Percentiles rank a stretch among this genome's conserved stretches.
These are phyloP conservation scores for Chlorella sp. DNA, from an alignment of 139 green algal species.

Conservation along the genomic window DNA sequence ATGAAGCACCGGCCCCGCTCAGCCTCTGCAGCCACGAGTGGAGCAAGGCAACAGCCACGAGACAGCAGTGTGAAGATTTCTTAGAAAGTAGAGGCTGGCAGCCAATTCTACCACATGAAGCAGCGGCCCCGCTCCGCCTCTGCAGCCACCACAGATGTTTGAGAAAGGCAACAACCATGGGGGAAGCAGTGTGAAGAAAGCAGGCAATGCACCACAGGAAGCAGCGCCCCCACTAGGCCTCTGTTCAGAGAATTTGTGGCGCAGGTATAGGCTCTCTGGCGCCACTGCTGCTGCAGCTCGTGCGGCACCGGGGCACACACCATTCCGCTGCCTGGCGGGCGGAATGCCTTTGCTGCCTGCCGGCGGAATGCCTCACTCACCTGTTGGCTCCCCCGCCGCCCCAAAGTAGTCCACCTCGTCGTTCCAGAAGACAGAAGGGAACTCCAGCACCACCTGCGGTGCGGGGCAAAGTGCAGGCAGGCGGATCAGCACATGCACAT, in stretches of 20 bases:
- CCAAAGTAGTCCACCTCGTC: constrained; percentile 83
- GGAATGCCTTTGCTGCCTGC: no score
- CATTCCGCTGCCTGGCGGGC: no score
- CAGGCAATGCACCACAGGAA: constrained; percentile 87
- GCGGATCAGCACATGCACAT: no score
- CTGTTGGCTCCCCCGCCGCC: constrained; percentile 45
- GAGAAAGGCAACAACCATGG: no score
- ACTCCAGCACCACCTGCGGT: constrained; percentile 79
- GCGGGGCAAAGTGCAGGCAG: neutral
- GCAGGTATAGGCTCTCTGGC: no score
- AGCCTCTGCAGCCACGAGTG: neutral
- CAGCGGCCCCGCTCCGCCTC: constrained; percentile 59
- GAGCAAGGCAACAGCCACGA: no score
- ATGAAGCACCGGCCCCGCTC: constrained; percentile 79
- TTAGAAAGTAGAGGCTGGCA: no score
- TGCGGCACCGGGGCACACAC: no score
- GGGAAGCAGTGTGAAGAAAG: neutral
- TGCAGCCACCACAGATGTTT: neutral
- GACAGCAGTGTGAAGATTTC: neutral
- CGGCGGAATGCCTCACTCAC: no score
- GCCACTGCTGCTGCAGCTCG: no score
- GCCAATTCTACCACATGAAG: constrained; percentile 90
- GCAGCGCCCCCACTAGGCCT: constrained; percentile 60
- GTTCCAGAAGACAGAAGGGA: constrained; percentile 84
- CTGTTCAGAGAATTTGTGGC: neutral